These are phyloP conservation scores for Nemania sp. DNA, from an alignment of 2,329 filamentous ascomycete genomes.

Conservation along the genomic window DNA sequence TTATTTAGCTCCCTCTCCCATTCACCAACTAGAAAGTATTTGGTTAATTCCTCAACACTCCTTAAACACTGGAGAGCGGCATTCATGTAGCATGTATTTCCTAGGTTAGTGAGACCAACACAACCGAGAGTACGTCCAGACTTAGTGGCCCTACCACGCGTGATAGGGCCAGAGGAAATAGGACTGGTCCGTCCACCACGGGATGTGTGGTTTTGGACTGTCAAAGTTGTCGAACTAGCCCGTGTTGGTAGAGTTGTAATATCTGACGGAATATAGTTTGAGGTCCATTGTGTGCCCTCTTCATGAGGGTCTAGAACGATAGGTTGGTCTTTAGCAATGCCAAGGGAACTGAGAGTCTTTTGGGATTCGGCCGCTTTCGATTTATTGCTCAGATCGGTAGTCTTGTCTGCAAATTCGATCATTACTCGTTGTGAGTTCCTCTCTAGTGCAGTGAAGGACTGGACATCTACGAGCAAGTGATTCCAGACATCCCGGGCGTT, in stretches of 20 bases:
- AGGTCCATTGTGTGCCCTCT: slow-evolving; percentile 68
- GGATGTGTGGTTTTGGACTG: slow-evolving; percentile 54
- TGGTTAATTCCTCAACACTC: slow-evolving; percentile 90
- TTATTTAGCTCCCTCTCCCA: slow-evolving; percentile 86
- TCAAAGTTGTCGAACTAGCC: slow-evolving; percentile 51
- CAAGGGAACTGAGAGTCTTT: slow-evolving; percentile 72
- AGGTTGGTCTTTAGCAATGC: slow-evolving; percentile 77
- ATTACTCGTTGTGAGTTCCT: slow-evolving; percentile 73
- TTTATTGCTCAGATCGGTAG: slow-evolving; percentile 63
- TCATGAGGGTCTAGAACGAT: slow-evolving; percentile 87
- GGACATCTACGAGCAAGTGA: slow-evolving; percentile 70
- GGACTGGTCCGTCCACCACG: slow-evolving; percentile 79
- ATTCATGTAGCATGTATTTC: slow-evolving; percentile 99
- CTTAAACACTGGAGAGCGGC: slow-evolving; percentile 94
- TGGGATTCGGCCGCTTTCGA: slow-evolving; percentile 78
- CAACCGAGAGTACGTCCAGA: slow-evolving; percentile 79
- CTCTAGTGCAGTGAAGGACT: slow-evolving; percentile 71
- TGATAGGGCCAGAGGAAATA: slow-evolving; percentile 69
- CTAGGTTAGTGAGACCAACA: slow-evolving; percentile 88
- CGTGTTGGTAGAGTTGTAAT: slow-evolving; percentile 53
- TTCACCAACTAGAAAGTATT: slow-evolving; percentile 84
- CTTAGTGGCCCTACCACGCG: slow-evolving; percentile 77
- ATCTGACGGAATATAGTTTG: slow-evolving; percentile 56
- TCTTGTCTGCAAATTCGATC: slow-evolving; percentile 75
- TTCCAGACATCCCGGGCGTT: slow-evolving; percentile 50